phyloP scores from a whole-genome alignment of 495 filamentous ascomycete species.

The Cercophora samala region DNA sequence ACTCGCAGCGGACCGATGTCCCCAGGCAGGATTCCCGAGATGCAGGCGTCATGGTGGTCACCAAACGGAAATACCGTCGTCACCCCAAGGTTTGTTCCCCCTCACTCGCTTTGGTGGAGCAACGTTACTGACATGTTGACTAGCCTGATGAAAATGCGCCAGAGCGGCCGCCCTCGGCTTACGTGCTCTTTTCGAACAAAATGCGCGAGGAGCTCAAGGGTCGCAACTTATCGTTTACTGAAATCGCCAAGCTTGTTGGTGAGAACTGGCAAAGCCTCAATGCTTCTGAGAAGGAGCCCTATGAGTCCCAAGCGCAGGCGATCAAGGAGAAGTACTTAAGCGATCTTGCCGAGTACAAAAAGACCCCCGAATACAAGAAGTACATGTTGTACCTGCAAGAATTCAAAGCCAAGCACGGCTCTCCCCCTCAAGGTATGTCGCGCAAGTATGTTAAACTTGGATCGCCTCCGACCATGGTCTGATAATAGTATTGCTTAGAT shows the following conservation, averaged over 20 bases:
- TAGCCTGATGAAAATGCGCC: conserved; percentile 75
- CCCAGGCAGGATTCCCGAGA: conserved; percentile 37
- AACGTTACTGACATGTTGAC: conserved; percentile 15
- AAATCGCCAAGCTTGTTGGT: conserved; percentile 77
- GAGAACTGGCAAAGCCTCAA: conserved; percentile 73
- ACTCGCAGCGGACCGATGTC: conserved; percentile 32
- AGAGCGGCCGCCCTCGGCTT: conserved; percentile 72
- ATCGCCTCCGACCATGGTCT: neutral
- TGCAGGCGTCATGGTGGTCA: conserved; percentile 24
- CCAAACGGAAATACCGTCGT: conserved; percentile 71
- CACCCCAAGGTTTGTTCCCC: conserved; percentile 63
- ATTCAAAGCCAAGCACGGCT: conserved; percentile 64
- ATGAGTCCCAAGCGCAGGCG: conserved; percentile 61
- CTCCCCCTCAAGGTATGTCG: conserved; percentile 44
- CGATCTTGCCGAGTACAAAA: conserved; percentile 68
- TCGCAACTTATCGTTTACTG: conserved; percentile 70
- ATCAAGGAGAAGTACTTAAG: conserved; percentile 69
- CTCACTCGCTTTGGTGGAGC: neutral
- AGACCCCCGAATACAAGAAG: conserved; percentile 57
- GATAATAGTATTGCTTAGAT: conserved; percentile 30
- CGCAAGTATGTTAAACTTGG: neutral
- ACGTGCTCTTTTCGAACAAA: conserved; percentile 80
- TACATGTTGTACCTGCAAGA: conserved; percentile 67
- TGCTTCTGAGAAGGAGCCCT: conserved; percentile 63
- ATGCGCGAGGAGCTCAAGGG: conserved; percentile 71